Percentiles rank a stretch among this genome's conserved stretches.
phyloP scores from a whole-genome alignment of 2,329 filamentous ascomycete genomes.

The Colletotrichum sp. region DNA sequence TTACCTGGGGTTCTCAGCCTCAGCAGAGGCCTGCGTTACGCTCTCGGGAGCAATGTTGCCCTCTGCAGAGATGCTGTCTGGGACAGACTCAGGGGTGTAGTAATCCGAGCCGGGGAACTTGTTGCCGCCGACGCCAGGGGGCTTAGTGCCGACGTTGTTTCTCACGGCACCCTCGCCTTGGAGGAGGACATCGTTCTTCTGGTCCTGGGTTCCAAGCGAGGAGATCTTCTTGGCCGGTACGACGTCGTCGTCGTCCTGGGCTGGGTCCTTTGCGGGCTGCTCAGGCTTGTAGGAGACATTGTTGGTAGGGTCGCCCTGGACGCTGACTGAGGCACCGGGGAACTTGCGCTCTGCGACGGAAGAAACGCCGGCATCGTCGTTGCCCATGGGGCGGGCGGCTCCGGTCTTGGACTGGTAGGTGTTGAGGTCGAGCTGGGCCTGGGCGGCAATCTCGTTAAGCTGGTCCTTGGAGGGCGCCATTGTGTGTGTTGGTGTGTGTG shows the following conservation, averaged over 20 bases:
- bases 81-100: constrained; percentile 44
- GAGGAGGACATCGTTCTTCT: constrained; percentile 8
- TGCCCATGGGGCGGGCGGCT: constrained; percentile 38
- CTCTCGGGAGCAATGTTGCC: constrained; percentile 45
- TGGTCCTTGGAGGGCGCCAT: constrained; percentile 37
- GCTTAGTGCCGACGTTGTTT: constrained; percentile 41
- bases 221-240: constrained; percentile 26
- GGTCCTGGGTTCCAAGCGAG: constrained; percentile 9
- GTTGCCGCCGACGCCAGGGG: constrained; percentile 38
- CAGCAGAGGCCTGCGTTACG: constrained; percentile 39
- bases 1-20: constrained; percentile 26
- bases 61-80: constrained; percentile 39
- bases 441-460: constrained; percentile 46
- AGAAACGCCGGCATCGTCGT: constrained; percentile 48
- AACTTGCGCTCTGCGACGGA: constrained; percentile 46
- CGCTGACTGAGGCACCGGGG: constrained; percentile 41
- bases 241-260: constrained; percentile 42
- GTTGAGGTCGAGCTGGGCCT: constrained; percentile 54
- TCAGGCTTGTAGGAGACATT: constrained; percentile 48
- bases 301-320: constrained; percentile 49
- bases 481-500: neutral
- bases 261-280: constrained; percentile 31
- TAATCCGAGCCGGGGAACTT: constrained; percentile 46
- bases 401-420: constrained; percentile 54
- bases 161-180: constrained; percentile 42